Base-by-base conservation (phyloP, 805 yeast species). In the Kluyveromyces dobzhanskii region DNA sequence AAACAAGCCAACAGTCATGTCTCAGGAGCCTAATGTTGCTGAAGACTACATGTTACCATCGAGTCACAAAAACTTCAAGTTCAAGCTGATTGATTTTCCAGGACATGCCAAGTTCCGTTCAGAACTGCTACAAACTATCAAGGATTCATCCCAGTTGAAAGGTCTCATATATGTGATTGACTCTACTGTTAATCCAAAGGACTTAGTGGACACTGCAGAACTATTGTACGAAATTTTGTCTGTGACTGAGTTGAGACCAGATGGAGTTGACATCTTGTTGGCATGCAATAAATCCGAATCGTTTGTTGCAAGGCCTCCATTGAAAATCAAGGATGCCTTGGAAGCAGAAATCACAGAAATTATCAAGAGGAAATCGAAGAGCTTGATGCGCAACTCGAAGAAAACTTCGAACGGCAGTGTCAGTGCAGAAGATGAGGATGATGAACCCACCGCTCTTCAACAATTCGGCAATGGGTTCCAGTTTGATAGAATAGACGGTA, bases 211-310 rank as follows among this genome's bases (percentile, higher is more conserved):
- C 30, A 74, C 79, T 4, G 82, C 86, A 0, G 66, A 69, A 43
- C 71, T 73, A 43, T 60, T 86, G 44, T 71, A 78, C 55, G 67
- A 73, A 35, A 62, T 86, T 30, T 67, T 87, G 32, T 64, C 72
- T 29, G 51, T 68, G 13, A 76, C 90, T 2, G 97, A 85, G 54
- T 43, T 49, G 12, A 63, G 61, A 47, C 75, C 78, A 13, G 76
- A 74, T 44, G 94, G 94, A 3, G 70, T 83, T 17, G 90, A 85
- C 54, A 67, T 83, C 30, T 64, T 83, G 35, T 62, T 92, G 42
- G 92, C 88, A 13, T 78, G 92, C 44, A 90, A 90, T 65, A 90
- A 90, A 58, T 72, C 74, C 37, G 97, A 92, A 50, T 71, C 80
- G 29, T 92, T 92, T 64, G 85, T 86, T 44, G 75, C 94, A 12